Conservation (phyloP, 768 basidiomycete genomes). For the Suillus placidus region DNA sequence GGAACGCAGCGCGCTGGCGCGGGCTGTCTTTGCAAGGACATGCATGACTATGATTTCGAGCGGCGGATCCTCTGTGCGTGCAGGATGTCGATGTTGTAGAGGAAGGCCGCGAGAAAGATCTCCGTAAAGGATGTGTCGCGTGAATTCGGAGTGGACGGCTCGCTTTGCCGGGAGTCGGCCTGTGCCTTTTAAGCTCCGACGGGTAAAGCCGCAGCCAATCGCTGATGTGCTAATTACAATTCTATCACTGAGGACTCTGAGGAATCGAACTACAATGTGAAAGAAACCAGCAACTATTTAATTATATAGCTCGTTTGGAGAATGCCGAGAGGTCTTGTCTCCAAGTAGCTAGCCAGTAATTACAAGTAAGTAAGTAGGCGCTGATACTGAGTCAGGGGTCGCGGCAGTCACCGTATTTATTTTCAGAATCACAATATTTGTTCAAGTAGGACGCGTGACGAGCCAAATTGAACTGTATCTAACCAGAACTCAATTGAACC, state of each 20-base stretch:
- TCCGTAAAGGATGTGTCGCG: slow-evolving; percentile 11
- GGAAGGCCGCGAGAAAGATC: slow-evolving; percentile 1
- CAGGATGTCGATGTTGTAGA: not conserved
- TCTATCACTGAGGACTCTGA: too few species aligned
- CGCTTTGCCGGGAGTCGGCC: slow-evolving; percentile 4
- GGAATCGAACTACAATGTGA: too few species aligned
- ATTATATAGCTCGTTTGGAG: too few species aligned
- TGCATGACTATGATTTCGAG: slow-evolving; percentile 19
- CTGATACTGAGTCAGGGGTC: too few species aligned
- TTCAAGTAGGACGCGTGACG: too few species aligned
- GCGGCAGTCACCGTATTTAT: too few species aligned
- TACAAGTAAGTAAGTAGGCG: too few species aligned
- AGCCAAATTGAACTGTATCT: not conserved
- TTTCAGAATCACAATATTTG: too few species aligned
- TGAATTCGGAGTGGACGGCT: slow-evolving; percentile 19
- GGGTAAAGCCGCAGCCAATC: slow-evolving; percentile 31
- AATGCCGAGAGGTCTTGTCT: too few species aligned
- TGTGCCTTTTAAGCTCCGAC: slow-evolving; percentile 7
- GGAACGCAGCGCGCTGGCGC: slow-evolving; percentile 17
- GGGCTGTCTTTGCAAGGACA: slow-evolving; percentile 9
- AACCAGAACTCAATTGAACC: not conserved
- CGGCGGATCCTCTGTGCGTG: not conserved
- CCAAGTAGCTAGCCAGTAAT: too few species aligned
- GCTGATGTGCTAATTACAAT: not conserved
- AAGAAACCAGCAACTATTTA: too few species aligned